Evolutionary conservation across 2,329 filamentous ascomycete genomes (phyloP), one percentile per base, ranked within the genome.

Genomic region (Xylariomycetidae sp.): DNA sequence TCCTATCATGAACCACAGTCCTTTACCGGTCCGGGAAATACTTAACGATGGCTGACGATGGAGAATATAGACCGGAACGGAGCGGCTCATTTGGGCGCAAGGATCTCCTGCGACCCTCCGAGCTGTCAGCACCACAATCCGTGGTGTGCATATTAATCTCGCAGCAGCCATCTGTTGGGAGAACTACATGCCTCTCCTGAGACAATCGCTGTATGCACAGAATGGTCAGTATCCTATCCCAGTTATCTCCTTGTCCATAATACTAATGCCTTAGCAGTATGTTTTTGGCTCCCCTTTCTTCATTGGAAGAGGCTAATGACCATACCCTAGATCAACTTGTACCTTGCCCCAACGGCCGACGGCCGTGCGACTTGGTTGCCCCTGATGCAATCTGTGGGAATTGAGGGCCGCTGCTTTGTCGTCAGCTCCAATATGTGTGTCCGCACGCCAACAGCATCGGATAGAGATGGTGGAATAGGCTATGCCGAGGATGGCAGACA

Each of bases 121-220:
- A 42, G 89, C 88, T 4, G 77, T 95, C 1, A 82, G 77, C 17
- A 88, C 87, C 1, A 76, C 69, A 16, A 87, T 95, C 56, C 81
- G 82, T 40, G 87, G 86, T 31, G 75, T 88, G 3, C 79, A 77
- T 43, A 63, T 95, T 39, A 90, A 85, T 36, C 73, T 95, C 39
- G 89, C 82, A 0, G 79, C 84, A 3, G 90, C 88, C 4, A 93
- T 96, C 46, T 95, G 89, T 67, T 95, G 89, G 89, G 89, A 96
- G 59, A 95, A 85, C 58, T 94, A 90, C 63, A 95, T 95, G 88
- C 89, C 89, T 0, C 65, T 95, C 13, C 68, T 95, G 6, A 76
- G 90, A 13, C 84, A 94, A 55, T 73, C 78, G 12, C 68, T 95
- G 23, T 96, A 95, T 58, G 73, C 77, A 3, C 90, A 95, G 59